Percentiles rank a stretch among this genome's conserved stretches.
These are phyloP conservation scores for Candida methanosorbosa DNA, from an alignment of 805 yeast genomes.

Conservation along the genomic window DNA sequence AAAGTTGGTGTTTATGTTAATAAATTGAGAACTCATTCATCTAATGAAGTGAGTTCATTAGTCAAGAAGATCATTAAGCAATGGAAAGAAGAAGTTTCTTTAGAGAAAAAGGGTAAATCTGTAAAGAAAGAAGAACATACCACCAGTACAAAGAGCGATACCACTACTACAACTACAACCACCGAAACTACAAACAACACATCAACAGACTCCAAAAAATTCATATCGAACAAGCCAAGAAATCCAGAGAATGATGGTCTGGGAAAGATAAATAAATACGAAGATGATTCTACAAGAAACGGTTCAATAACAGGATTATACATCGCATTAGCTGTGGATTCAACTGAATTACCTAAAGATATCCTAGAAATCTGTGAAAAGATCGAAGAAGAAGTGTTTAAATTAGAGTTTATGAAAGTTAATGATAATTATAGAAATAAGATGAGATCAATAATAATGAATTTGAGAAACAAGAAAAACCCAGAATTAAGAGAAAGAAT, in stretches of 20 bases:
- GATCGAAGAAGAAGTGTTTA: slow-evolving; percentile 67
- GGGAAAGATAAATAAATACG: slow-evolving; percentile 51
- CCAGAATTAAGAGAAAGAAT: slow-evolving; percentile 73
- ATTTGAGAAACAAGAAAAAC: slow-evolving; percentile 81
- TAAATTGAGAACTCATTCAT: slow-evolving; percentile 63
- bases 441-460: slow-evolving; percentile 79
- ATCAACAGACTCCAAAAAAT: slow-evolving; percentile 21
- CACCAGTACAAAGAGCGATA: neutral
- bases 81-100: slow-evolving; percentile 87
- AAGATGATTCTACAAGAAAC: slow-evolving; percentile 70
- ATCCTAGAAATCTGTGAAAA: slow-evolving; percentile 57
- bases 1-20: slow-evolving; percentile 97
- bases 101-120: slow-evolving; percentile 36
- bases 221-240: slow-evolving; percentile 49
- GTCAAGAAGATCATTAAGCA: slow-evolving; percentile 77
- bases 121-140: neutral
- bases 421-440: slow-evolving; percentile 67
- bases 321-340: slow-evolving; percentile 81
- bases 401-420: slow-evolving; percentile 47
- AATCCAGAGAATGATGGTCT: slow-evolving; percentile 78
- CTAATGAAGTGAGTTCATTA: slow-evolving; percentile 56
- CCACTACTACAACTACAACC: slow-evolving; percentile 8
- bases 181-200: slow-evolving; percentile 6
- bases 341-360: slow-evolving; percentile 39
- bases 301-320: slow-evolving; percentile 77